phyloP scores from a whole-genome alignment of 495 filamentous ascomycete species.

The Usnea hakonensis region DNA sequence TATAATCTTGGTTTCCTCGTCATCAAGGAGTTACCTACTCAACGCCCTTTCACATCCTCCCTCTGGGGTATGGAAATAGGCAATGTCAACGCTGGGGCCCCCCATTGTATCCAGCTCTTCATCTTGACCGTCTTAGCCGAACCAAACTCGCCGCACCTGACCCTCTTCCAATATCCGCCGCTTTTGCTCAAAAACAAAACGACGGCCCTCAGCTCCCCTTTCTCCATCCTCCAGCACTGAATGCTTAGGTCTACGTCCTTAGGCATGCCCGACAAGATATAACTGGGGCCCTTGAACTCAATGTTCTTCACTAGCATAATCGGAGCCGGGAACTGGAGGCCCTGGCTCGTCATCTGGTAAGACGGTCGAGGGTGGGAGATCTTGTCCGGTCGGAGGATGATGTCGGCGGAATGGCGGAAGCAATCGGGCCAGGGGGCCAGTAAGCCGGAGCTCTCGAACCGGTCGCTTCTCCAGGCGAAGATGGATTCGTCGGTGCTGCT shows the following conservation, averaged over 20 bases:
- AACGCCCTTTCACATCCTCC: background rate
- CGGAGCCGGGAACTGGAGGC: conserved; percentile 9
- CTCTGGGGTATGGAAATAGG: conserved; percentile 8
- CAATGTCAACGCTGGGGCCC: background rate
- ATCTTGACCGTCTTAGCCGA: conserved; percentile 6
- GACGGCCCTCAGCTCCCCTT: conserved; percentile 4
- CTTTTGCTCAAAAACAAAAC: conserved; percentile 3
- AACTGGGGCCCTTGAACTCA: background rate
- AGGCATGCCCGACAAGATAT: background rate
- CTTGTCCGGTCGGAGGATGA: conserved; percentile 4
- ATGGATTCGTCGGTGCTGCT: conserved; percentile 27
- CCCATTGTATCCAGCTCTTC: background rate
- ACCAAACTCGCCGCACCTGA: conserved; percentile 1
- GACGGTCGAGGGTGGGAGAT: background rate
- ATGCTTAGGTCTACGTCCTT: conserved; percentile 2
- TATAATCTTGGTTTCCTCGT: too few species aligned
- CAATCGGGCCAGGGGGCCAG: conserved; percentile 17
- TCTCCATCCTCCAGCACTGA: conserved; percentile 5
- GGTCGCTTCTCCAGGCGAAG: conserved; percentile 23
- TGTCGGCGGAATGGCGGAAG: conserved; percentile 2
- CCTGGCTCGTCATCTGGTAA: conserved; percentile 11
- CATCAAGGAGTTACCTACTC: too few species aligned
- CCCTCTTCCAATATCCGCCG: conserved; percentile 10
- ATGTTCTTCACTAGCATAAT: background rate
- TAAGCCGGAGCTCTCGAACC: conserved; percentile 12